Conservation (phyloP, 108 stramenopile species). For the Skeletonema potamos region DNA sequence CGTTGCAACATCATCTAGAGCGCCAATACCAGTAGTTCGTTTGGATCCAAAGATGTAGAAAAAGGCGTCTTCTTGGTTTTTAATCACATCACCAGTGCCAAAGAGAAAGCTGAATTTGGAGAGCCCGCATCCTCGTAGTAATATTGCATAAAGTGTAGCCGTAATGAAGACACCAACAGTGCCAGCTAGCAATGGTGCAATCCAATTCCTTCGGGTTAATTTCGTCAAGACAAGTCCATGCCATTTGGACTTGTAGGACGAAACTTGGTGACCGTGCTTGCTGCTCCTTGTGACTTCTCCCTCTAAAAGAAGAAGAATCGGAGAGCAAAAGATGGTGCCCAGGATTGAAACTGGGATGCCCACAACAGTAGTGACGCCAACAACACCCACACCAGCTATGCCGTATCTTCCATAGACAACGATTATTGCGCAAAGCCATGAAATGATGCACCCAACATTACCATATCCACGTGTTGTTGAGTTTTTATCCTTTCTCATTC, state of each 20-base stretch:
- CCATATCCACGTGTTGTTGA: conserved; percentile 57
- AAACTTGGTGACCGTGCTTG: conserved; percentile 38
- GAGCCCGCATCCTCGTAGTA: conserved; percentile 60
- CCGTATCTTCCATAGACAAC: conserved; percentile 71
- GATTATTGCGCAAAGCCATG: conserved; percentile 55
- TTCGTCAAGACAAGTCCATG: conserved; percentile 44
- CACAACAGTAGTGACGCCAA: conserved; percentile 51
- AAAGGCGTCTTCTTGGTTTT: conserved; percentile 49
- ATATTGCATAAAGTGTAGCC: conserved; percentile 58
- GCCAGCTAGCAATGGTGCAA: conserved; percentile 55
- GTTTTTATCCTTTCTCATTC: conserved; percentile 51
- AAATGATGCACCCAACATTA: conserved; percentile 58
- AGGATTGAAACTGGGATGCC: conserved; percentile 68
- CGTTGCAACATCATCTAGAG: conserved; percentile 45
- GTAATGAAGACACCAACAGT: conserved; percentile 52
- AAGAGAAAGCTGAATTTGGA: conserved; percentile 48
- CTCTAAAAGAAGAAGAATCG: conserved; percentile 68
- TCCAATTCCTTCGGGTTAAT: conserved; percentile 57
- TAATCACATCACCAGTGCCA: conserved; percentile 35
- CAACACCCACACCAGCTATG: conserved; percentile 68
- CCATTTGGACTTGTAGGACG: conserved; percentile 28
- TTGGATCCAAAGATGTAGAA: conserved; percentile 29
- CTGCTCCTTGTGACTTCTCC: conserved; percentile 55
- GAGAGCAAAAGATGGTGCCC: conserved; percentile 60
- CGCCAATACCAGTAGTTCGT: conserved; percentile 21